Base-by-base conservation (phyloP, 1,284 basidiomycete species). In the Fistulinella staudtii region DNA sequence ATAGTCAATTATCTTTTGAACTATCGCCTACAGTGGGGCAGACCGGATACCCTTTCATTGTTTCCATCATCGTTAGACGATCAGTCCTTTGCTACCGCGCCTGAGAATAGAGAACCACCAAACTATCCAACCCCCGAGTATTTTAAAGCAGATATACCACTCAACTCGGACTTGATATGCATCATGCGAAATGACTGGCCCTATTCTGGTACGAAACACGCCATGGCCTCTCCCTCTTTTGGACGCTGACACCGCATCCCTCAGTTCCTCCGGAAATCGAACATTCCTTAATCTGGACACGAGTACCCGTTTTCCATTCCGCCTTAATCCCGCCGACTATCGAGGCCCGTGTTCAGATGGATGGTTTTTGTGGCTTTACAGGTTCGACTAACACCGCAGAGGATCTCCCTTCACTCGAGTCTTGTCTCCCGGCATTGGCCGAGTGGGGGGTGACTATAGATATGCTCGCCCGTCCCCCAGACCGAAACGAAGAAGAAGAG, bases 161-260 rank as follows among this genome's bases (percentile, higher is more conserved):
- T 49, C 24, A 29, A 48, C 43, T 66, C 71, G 6, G 68, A 77
- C 29, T 69, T 79, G 41, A 70, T 88, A 52, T 85, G 80, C 56
- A 80, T 90, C 50, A 84, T 85, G 41, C 80, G 73, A 57, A 90
- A 90, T 55, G 86, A 89, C 57, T 90, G 87, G 87, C 87, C 87
- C 0, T 90, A 90, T 62, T 88, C 85, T 21, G 79, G 85, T 85
- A 53, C 17, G 37, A 17, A 25, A 33, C 27, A 38, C 21, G 15
- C 37, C 28, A 11, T 39, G 3, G 9, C 15, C 13, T 28, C 15
- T 21, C 21, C 5, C 35, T 25, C 21, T 14, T 14, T 9, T 15
- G 14, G 4, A 22, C 8, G 37, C 28, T 55, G 34, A 49, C 37
- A 18, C 14, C 15, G 18, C 39, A 29, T n/a, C 8, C 41, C 34